Evolutionary conservation across 129 eudicot genomes (phyloP).

Genomic region (Helianthus annuus): HanXRQr2.0-SUNRISE NC_035439.2:19597613-19598112

Average conservation of each 20-base stretch:
- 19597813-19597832: slow-evolving; percentile 86
- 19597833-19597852: slow-evolving; percentile 50
- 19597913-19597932: slow-evolving; percentile 86
- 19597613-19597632: not conserved
- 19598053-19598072: slow-evolving; percentile 97
- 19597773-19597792: slow-evolving; percentile 84
- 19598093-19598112: slow-evolving; percentile 84
- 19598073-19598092: slow-evolving; percentile 75
- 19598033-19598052: slow-evolving; percentile 80
- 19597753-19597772: slow-evolving; percentile 6
- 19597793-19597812: slow-evolving; percentile 78
- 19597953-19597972: slow-evolving; percentile 76
- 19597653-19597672: not conserved
- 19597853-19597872: slow-evolving; percentile 21
- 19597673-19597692: not conserved
- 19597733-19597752: slow-evolving; percentile 11
- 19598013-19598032: slow-evolving; percentile 68
- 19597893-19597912: slow-evolving; percentile 59
- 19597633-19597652: not conserved
- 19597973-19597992: slow-evolving; percentile 56
- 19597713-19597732: not conserved
- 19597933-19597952: slow-evolving; percentile 70
- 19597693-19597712: not conserved
- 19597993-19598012: slow-evolving; percentile 52
- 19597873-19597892: slow-evolving; percentile 41